Evolutionary conservation across 1,284 basidiomycete species (phyloP).

Genomic region (Blastosporella zonata): DNA sequence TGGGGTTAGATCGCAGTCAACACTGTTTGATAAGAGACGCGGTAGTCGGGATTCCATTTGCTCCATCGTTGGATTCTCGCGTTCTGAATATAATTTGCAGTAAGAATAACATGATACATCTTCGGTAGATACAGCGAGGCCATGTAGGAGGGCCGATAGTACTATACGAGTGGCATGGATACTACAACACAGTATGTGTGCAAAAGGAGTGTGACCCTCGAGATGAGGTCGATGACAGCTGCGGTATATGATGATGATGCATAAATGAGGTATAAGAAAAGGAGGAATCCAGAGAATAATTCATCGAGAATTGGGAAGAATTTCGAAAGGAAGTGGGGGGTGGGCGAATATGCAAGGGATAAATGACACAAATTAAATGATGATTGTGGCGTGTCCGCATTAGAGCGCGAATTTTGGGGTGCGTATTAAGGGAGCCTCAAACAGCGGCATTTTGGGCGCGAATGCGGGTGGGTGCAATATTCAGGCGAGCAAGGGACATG

Average conservation of each 20-base stretch:
- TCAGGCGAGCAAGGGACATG: slow-evolving; percentile 46
- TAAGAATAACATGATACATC: slow-evolving; percentile 10
- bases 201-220: slow-evolving; percentile 17
- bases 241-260: slow-evolving; percentile 8
- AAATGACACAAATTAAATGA: slow-evolving; percentile 14
- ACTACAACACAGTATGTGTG: slow-evolving; percentile 12
- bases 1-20: slow-evolving; percentile 41
- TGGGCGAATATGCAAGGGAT: not conserved
- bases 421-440: slow-evolving; percentile 18
- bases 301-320: slow-evolving; percentile 6
- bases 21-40: not conserved
- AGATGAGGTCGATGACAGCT: slow-evolving; percentile 4
- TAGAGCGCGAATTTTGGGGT: slow-evolving; percentile 9
- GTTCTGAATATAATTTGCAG: not conserved
- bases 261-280: slow-evolving; percentile 20
- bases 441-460: slow-evolving; percentile 33
- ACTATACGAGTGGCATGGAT: slow-evolving; percentile 17
- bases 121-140: slow-evolving; percentile 18
- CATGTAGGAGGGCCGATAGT: slow-evolving; percentile 7
- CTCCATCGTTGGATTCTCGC: not conserved
- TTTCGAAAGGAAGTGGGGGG: slow-evolving; percentile 11
- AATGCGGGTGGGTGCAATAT: slow-evolving; percentile 33
- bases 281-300: not conserved
- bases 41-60: not conserved
- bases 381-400: slow-evolving; percentile 9